Conservation (phyloP, 1,284 basidiomycete genomes). For the Coriolopsis trogii region DNA sequence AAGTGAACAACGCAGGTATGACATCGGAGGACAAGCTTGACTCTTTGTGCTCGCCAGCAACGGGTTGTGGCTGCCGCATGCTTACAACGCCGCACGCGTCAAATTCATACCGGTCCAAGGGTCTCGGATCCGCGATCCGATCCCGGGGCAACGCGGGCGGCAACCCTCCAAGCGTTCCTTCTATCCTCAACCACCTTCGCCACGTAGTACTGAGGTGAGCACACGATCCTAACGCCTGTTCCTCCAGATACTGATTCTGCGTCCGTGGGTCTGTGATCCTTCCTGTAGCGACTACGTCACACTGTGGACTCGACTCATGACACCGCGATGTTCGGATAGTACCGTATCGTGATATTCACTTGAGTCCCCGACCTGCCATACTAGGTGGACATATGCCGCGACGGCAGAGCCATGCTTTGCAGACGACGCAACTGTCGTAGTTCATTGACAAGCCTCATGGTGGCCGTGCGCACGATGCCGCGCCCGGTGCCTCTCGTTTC, state of each 20-base stretch:
- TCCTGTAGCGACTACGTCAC: no score
- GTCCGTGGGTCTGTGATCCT: no score
- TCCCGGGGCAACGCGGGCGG: background rate
- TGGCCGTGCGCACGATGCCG: no score
- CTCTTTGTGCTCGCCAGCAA: background rate
- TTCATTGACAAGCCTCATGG: background rate
- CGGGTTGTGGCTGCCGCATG: conserved; percentile 3
- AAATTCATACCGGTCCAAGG: background rate
- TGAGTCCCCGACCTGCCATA: background rate
- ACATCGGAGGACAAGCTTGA: background rate
- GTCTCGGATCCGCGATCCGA: conserved; percentile 4
- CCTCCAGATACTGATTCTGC: background rate
- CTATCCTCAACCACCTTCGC: background rate
- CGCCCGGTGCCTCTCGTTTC: background rate
- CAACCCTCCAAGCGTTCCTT: no score
- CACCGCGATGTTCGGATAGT: no score
- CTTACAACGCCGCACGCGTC: conserved; percentile 8
- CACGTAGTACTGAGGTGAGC: background rate
- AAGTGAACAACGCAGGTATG: no score
- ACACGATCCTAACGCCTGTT: no score
- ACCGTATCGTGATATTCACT: no score
- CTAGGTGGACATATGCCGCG: background rate
- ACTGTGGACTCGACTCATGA: no score
- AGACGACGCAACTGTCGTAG: background rate
- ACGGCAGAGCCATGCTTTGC: background rate